phyloP scores from a whole-genome alignment of 2,329 filamentous ascomycete genomes.

The Arthrobotrys conoides region DNA sequence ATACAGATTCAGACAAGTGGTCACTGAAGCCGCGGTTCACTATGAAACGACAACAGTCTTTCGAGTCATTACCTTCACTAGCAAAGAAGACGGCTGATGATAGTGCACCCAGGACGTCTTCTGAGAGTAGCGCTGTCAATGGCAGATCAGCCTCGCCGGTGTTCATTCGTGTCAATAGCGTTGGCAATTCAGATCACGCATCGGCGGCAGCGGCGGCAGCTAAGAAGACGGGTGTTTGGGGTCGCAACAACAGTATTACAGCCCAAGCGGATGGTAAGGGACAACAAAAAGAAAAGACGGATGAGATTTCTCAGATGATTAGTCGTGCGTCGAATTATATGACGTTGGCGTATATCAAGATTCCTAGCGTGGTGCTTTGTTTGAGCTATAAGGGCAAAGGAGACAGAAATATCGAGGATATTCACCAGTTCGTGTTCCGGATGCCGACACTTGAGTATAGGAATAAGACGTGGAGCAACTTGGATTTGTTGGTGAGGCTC shows the following conservation, averaged over 20 bases:
- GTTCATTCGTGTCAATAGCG: slow-evolving; percentile 44
- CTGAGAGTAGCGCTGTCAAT: slow-evolving; percentile 30
- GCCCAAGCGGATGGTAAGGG: slow-evolving; percentile 39
- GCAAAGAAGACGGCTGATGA: slow-evolving; percentile 46
- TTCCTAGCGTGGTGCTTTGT: slow-evolving; percentile 94
- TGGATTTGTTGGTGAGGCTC: slow-evolving; percentile 90
- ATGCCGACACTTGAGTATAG: slow-evolving; percentile 94
- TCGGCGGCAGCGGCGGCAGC: neutral
- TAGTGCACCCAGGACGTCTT: slow-evolving; percentile 34
- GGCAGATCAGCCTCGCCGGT: slow-evolving; percentile 41
- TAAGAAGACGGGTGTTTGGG: slow-evolving; percentile 42
- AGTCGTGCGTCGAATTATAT: slow-evolving; percentile 94
- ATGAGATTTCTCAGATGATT: slow-evolving; percentile 98
- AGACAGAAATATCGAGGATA: slow-evolving; percentile 94
- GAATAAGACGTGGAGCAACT: slow-evolving; percentile 99
- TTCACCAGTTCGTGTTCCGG: slow-evolving; percentile 97
- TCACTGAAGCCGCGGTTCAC: slow-evolving; percentile 51
- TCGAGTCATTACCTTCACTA: slow-evolving; percentile 71
- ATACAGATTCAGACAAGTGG: slow-evolving; percentile 67
- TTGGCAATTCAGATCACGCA: slow-evolving; percentile 48
- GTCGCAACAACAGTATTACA: slow-evolving; percentile 64
- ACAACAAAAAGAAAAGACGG: slow-evolving; percentile 73
- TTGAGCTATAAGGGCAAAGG: slow-evolving; percentile 84
- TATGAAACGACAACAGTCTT: slow-evolving; percentile 68
- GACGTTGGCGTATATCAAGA: slow-evolving; percentile 95